Evolutionary conservation across 2,329 filamentous ascomycete species (phyloP), one percentile per base, ranked within the genome.

Genomic region (Calonectria crousiana): DNA sequence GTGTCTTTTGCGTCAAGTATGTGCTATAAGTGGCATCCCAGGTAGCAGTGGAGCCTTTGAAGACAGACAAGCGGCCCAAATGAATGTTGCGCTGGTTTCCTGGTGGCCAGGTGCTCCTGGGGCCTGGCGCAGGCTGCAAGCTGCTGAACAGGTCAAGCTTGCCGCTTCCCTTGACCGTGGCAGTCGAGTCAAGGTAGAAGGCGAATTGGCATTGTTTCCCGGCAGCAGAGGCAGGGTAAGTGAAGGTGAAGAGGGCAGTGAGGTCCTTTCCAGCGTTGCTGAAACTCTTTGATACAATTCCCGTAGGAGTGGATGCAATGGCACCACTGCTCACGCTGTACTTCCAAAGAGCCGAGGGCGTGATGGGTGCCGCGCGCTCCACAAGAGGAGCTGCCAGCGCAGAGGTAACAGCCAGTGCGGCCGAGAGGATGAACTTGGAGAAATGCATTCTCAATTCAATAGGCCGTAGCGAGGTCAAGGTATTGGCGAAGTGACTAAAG

Each of bases 61-160:
- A n/a, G 34, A 52, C 67, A 1, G 64, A 69, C 3, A 78, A 66
- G 23, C 76, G 76, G 20, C 74, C 78, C 6, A 81, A 51, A 34
- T 81, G 64, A 14, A 69, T 75, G 75, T 82, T 75, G 72, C 81
- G 79, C 68, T 78, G 77, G 73, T 82, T 82, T 23, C 80, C 81
- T 1, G 79, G 78, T 16, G 71, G 71, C 80, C 79, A 82, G 60
- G 72, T 64, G 16, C 67, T 8, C 23, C 64, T 76, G 28, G 71
- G 52, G 14, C 78, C 73, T 6, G 79, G 78, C 2, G 81, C 80
- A 16, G 80, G 78, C 41, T 65, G 49, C 23, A 67, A 52, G 38
- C 77, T 80, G 26, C 78, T 78, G 74, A 78, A 83, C 53, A 83
- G 51, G 73, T 83, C 82, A 38, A 83, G 71, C 72, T 79, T 80